Conservation (phyloP, 2,329 filamentous ascomycete genomes). For the Stachybotrys echinatus region DNA sequence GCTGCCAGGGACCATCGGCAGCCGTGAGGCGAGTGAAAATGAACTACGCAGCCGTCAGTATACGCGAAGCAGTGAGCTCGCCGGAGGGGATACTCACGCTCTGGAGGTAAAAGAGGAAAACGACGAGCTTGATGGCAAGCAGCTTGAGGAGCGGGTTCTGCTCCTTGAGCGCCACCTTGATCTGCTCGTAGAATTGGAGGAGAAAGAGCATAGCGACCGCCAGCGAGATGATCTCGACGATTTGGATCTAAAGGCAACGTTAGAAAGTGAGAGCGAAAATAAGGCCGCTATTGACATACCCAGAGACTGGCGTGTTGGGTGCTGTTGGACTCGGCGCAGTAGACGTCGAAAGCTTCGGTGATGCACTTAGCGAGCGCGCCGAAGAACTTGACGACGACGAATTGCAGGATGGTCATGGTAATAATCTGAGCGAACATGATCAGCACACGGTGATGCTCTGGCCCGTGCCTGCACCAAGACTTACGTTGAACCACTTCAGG, state of each 20-base stretch:
- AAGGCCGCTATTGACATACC: conserved; percentile 40
- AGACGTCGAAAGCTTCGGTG: conserved; percentile 40
- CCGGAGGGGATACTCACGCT: conserved; percentile 34
- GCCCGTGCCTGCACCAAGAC: conserved; percentile 39
- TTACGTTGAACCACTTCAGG: conserved; percentile 84
- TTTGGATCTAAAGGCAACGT: conserved; percentile 34
- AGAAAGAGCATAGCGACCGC: conserved; percentile 84
- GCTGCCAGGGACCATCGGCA: conserved; percentile 30
- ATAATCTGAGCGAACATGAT: conserved; percentile 64
- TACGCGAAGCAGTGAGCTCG: not conserved
- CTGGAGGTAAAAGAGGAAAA: conserved; percentile 92
- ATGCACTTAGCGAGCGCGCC: not conserved
- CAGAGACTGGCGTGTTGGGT: conserved; percentile 81
- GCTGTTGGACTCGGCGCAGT: conserved; percentile 74
- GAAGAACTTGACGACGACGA: conserved; percentile 22
- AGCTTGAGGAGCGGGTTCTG: conserved; percentile 76
- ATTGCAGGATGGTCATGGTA: conserved; percentile 68
- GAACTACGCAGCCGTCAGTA: not conserved
- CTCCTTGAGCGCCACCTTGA: conserved; percentile 61
- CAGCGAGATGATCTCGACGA: conserved; percentile 47
- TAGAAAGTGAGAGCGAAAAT: not conserved
- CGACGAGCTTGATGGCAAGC: conserved; percentile 81
- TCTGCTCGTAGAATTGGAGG: conserved; percentile 80
- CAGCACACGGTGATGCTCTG: conserved; percentile 44
- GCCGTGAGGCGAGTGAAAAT: not conserved